Evolutionary conservation across 148 eudicot species (phyloP).

Genomic region (Cornus florida): DNA sequence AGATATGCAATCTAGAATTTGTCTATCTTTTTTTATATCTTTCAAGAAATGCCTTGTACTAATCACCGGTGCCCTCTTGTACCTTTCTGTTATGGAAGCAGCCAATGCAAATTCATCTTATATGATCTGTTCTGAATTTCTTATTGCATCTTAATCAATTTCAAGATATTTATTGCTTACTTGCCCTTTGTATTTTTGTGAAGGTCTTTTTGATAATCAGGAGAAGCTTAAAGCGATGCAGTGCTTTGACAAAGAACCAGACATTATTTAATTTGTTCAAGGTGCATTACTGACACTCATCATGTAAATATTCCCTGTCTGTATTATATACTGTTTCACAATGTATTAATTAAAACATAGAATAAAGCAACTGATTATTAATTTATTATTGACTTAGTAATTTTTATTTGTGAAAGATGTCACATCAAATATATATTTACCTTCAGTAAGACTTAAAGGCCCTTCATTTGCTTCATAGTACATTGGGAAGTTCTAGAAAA

Average conservation of each 20-base stretch:
- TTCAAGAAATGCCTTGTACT: background rate
- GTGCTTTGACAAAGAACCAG: conserved; percentile 92
- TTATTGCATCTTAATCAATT: background rate
- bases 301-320: background rate
- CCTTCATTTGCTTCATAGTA: background rate
- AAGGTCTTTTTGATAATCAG: conserved; percentile 91
- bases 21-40: background rate
- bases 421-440: background rate
- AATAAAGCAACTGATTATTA: background rate
- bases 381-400: background rate
- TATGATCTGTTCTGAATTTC: background rate
- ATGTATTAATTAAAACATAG: background rate
- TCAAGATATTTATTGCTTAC: background rate
- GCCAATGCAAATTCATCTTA: background rate
- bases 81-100: background rate
- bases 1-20: background rate
- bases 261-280: conserved; percentile 81
- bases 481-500: background rate
- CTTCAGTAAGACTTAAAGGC: background rate
- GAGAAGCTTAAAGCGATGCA: conserved; percentile 93
- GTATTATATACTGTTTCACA: background rate
- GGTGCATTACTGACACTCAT: conserved; percentile 30
- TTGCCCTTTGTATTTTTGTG: conserved; percentile 24
- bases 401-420: no score
- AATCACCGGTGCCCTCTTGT: background rate